Evolutionary conservation across 108 stramenopile genomes (phyloP).

Genomic region (Pelagomonas calceolata): DNA sequence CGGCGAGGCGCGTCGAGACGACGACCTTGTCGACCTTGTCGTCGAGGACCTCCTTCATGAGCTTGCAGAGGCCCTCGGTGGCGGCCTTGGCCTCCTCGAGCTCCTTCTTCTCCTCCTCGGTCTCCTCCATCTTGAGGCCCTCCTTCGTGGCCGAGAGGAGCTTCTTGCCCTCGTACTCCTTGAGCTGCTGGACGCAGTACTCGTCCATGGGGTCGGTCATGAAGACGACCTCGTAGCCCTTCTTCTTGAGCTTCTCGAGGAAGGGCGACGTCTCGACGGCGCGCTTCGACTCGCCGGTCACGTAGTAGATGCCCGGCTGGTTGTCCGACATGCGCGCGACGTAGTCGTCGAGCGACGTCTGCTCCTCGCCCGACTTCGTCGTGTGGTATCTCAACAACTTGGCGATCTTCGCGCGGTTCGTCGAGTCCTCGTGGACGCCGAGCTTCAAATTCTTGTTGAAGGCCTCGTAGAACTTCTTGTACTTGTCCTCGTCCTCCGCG

Average conservation of each 20-base stretch:
- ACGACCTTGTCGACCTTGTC: conserved; percentile 99
- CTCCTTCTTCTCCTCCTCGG: conserved; percentile 94
- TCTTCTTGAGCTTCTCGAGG: conserved; percentile 99
- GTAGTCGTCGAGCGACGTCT: conserved; percentile 97
- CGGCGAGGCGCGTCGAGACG: conserved; percentile 94
- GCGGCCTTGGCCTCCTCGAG: conserved; percentile 98
- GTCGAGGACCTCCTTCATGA: conserved; percentile 99
- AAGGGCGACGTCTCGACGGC: conserved; percentile 98
- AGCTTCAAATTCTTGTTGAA: conserved; percentile 99
- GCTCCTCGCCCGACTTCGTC: conserved; percentile 97
- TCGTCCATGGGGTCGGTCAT: conserved; percentile 99
- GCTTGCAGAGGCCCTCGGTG: conserved; percentile 93
- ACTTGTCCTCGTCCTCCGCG: conserved; percentile 95
- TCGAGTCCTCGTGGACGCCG: conserved; percentile 97
- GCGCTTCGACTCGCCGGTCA: conserved; percentile 97
- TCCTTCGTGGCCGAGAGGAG: conserved; percentile 99
- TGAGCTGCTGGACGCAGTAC: conserved; percentile 98
- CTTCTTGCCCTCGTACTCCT: conserved; percentile 99
- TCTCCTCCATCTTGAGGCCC: conserved; percentile 77
- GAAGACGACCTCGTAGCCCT: conserved; percentile 99
- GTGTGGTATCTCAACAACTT: conserved; percentile 98
- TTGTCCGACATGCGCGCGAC: conserved; percentile 93
- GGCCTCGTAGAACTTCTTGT: conserved; percentile 99
- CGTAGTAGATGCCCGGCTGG: conserved; percentile 99
- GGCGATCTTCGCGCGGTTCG: conserved; percentile 99